phyloP scores from a whole-genome alignment of 345 rosid species.

The Boechera stricta region DNA sequence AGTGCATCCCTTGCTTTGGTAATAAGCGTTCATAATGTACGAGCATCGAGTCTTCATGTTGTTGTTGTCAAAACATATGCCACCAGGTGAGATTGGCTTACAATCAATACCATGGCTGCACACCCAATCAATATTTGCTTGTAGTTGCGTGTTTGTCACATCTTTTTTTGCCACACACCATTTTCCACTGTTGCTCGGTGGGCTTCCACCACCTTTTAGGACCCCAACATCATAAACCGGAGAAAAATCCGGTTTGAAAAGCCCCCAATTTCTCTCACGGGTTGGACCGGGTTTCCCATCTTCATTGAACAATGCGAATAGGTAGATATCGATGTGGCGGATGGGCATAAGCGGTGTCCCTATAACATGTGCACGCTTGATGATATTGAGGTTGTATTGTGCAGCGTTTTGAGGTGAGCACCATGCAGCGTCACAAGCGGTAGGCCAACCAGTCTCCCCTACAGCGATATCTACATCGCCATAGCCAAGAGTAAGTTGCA shows the following conservation, averaged over 20 bases:
- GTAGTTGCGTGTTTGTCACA: constrained; percentile 50
- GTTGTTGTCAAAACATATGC: constrained; percentile 62
- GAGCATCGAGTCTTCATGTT: constrained; percentile 69
- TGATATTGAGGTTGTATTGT: constrained; percentile 26
- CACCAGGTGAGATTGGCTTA: constrained; percentile 63
- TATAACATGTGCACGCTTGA: constrained; percentile 12
- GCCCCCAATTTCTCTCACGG: constrained; percentile 73
- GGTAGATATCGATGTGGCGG: constrained; percentile 57
- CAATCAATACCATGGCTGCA: constrained; percentile 88
- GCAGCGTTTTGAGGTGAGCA: constrained; percentile 31
- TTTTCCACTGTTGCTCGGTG: constrained; percentile 23
- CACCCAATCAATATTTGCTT: constrained; percentile 64
- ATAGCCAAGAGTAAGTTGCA: constrained; percentile 28
- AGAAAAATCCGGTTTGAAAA: constrained; percentile 66
- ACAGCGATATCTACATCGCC: constrained; percentile 31
- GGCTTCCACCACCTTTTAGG: constrained; percentile 31
- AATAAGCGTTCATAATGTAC: constrained; percentile 73
- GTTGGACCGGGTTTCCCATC: constrained; percentile 72
- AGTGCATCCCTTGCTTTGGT: constrained; percentile 62
- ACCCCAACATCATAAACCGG: constrained; percentile 58
- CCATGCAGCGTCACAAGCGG: constrained; percentile 26
- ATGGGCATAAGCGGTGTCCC: constrained; percentile 44
- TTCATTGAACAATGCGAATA: constrained; percentile 87
- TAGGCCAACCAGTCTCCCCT: constrained; percentile 43
- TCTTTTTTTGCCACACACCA: constrained; percentile 77